Conservation (phyloP, 306 rosid genomes). For the Canavalia gladiata region DNA sequence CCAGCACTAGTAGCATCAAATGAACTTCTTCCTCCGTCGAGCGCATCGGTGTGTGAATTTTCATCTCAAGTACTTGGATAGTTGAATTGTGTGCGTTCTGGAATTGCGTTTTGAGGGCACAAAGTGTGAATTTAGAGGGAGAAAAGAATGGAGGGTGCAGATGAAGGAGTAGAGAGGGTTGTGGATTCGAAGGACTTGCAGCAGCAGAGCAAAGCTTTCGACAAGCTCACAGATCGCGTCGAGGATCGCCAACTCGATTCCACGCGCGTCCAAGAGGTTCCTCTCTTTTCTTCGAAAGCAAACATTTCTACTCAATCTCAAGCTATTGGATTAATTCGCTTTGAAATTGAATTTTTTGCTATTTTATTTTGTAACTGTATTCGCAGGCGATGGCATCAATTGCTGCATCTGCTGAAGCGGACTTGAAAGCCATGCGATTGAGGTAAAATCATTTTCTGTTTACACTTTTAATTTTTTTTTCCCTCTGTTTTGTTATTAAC, state of each 20-base stretch:
- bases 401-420: constrained; percentile 89
- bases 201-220: constrained; percentile 95
- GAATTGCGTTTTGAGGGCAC: no score
- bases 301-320: no score
- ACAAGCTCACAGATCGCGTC: constrained; percentile 96
- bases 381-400: constrained; percentile 87
- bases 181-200: constrained; percentile 87
- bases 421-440: constrained; percentile 71
- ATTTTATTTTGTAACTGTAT: not conserved
- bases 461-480: not conserved
- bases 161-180: constrained; percentile 76
- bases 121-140: not conserved
- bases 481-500: not conserved
- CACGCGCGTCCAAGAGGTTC: constrained; percentile 85
- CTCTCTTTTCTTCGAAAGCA: no score
- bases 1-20: no score
- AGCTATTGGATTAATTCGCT: not conserved
- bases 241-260: constrained; percentile 99
- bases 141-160: constrained; percentile 75
- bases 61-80: no score
- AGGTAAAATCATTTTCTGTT: constrained; percentile 57
- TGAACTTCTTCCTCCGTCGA: no score
- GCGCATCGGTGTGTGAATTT: no score
- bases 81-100: no score
- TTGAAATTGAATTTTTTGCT: not conserved